Percentiles rank a stretch among this genome's conserved stretches.
These are phyloP conservation scores for Haplosporangium gracile DNA, from an alignment of 192 early-diverging fungal species.

Conservation along the genomic window DNA sequence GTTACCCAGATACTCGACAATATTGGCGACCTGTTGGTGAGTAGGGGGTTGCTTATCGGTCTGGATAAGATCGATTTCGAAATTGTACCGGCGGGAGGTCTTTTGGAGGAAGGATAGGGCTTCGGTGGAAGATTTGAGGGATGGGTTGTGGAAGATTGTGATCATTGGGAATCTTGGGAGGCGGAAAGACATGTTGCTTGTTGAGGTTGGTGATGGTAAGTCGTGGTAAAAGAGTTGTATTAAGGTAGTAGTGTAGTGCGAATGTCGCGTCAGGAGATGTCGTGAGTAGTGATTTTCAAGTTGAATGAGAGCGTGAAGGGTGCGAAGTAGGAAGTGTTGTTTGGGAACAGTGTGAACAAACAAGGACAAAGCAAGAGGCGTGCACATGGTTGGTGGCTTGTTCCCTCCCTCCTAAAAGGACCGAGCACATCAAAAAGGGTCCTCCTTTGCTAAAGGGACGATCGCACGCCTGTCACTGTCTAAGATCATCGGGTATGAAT, in stretches of 20 bases:
- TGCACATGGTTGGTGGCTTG: neutral
- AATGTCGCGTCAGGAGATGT: neutral
- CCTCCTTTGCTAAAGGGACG: no score
- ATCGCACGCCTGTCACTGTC: no score
- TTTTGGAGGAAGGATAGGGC: slow-evolving; percentile 27
- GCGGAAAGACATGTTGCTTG: slow-evolving; percentile 22
- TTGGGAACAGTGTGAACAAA: neutral
- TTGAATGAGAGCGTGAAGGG: neutral
- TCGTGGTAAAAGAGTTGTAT: neutral
- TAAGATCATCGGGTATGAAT: no score
- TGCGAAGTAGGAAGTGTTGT: neutral
- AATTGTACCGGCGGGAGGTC: slow-evolving; percentile 14
- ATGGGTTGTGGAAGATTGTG: slow-evolving; percentile 49
- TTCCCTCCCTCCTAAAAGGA: neutral
- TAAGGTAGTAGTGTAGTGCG: neutral
- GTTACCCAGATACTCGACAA: slow-evolving; percentile 22
- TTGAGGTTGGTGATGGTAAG: neutral
- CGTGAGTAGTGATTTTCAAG: neutral
- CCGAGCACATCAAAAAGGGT: no score
- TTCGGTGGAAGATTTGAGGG: slow-evolving; percentile 3
- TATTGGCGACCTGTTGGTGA: slow-evolving; percentile 11
- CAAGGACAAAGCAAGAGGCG: neutral
- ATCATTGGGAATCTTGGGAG: slow-evolving; percentile 32
- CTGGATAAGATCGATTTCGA: slow-evolving; percentile 32
- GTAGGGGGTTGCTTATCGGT: slow-evolving; percentile 22